These are phyloP conservation scores for Parathielavia appendiculata DNA, from an alignment of 495 filamentous ascomycete genomes.

Conservation along the genomic window DNA sequence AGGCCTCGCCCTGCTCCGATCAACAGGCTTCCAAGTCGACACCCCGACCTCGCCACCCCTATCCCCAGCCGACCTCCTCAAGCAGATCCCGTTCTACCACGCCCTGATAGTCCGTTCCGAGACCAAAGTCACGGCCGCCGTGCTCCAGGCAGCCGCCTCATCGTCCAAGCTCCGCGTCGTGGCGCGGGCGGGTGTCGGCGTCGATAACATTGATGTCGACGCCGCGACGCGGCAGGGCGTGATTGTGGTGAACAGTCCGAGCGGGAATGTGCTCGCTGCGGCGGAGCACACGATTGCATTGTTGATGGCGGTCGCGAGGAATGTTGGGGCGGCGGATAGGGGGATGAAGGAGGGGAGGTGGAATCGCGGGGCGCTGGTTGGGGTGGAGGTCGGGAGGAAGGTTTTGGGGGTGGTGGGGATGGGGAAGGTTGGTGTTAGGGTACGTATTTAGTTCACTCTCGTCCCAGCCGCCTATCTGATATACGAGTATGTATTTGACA, in stretches of 20 bases:
- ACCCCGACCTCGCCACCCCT: slow-evolving; percentile 51
- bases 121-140: slow-evolving; percentile 59
- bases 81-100: slow-evolving; percentile 58
- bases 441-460: too few species aligned
- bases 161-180: slow-evolving; percentile 60
- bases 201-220: slow-evolving; percentile 69
- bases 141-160: slow-evolving; percentile 49
- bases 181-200: slow-evolving; percentile 68
- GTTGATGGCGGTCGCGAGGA: slow-evolving; percentile 60
- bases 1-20: slow-evolving; percentile 55
- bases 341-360: slow-evolving; percentile 58
- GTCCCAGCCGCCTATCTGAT: too few species aligned
- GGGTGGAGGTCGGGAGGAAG: slow-evolving; percentile 66
- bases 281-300: slow-evolving; percentile 65
- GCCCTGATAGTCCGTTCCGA: slow-evolving; percentile 68
- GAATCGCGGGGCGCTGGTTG: slow-evolving; percentile 64
- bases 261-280: slow-evolving; percentile 65
- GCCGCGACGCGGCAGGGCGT: slow-evolving; percentile 61
- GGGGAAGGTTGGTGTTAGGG: slow-evolving; percentile 60
- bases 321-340: slow-evolving; percentile 55
- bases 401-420: slow-evolving; percentile 62
- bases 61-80: slow-evolving; percentile 50
- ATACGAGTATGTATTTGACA: too few species aligned
- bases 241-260: slow-evolving; percentile 65
- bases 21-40: slow-evolving; percentile 53